Base-by-base conservation (phyloP, 768 basidiomycete species). In the Myochromella boudieri region DNA sequence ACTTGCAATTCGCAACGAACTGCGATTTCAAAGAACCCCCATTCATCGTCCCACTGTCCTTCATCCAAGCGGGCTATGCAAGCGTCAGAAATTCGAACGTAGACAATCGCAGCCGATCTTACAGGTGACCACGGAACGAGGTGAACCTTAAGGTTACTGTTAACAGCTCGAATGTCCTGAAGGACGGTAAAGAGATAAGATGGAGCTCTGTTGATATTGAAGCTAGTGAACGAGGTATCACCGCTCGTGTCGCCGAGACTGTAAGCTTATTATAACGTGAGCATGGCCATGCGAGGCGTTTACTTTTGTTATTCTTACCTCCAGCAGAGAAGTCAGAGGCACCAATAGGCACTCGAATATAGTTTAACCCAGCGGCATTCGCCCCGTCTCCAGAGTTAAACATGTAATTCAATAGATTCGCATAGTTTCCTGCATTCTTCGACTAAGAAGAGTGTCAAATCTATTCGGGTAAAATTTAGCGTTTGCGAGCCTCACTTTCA, bases 21-120 rank as follows among this genome's bases (percentile, higher is more conserved):
- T 69, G 65, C 0, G 78, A 72, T 22, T 71, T 55, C 42, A 89
- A 60, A 10, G 74, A 77, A 25, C 85, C 86, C 1, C 87, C 87
- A 21, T 80, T 71, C 82, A 87, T 87, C 0, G 77, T 77, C 3
- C 73, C 74, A 46, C 74, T 80, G 38, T 67, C 69, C 63, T 90
- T 90, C 85, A 88, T 87, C 87, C 88, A 91, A 3, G 68, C 84
- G 8, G 88, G 87, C 85, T 88, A 46, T 31, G n/a, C n/a, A n/a
- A n/a, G n/a, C n/a, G n/a, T n/a, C n/a, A n/a, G n/a, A n/a, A n/a
- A n/a, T n/a, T n/a, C n/a, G n/a, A n/a, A n/a, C n/a, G n/a, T n/a
- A n/a, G n/a, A n/a, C n/a, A n/a, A n/a, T n/a, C n/a, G n/a, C n/a
- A 4, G 22, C 25, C 4, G 3, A 20, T 66, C 77, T 51, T 59